Base-by-base conservation (phyloP, 345 rosid species). In the Linum lewisii region DNA sequence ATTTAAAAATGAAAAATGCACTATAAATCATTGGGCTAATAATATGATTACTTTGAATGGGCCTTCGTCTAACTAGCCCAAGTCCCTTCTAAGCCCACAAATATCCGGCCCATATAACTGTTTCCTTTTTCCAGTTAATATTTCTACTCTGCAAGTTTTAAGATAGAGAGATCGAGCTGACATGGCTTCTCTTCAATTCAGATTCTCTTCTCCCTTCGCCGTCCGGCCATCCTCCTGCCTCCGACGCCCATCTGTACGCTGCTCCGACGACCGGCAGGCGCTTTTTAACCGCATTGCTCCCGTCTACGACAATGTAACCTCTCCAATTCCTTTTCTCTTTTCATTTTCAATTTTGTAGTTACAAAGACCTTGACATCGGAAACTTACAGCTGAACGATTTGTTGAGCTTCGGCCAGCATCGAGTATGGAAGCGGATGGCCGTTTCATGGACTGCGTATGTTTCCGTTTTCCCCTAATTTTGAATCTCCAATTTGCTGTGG, bases 351-450 rank as follows among this genome's bases (percentile, higher is more conserved):
- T 20, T 37, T 13, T 20, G 36, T 59, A 21, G 14, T 57, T 26
- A 19, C 25, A 18, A n/a, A n/a, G 15, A 21, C 11, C 2, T 3
- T 20, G 38, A 50, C 11, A 8, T 54, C 6, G 60, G 51, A 24
- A 16, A 45, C 24, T 23, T 42, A 55, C 72, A 86, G 97, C 59
- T 89, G 73, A 89, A 93, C 68, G 95, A 89, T 78, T 66, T 86
- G 67, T 63, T 89, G 67, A 84, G 91, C 61, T 74, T 93, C 67
- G 92, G 91, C 14, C 95, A 89, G 66, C 99, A 89, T 71, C 81
- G 95, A 11, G 70, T 86, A 57, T 89, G 97, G 95, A 93, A 88
- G 60, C 83, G 84, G 34, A 88, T 88, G 88, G 78, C 91, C 62
- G 84, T 84, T 1, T 81, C 95, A 53, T 89, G 95, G 95, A 78